Percentiles rank a stretch among this genome's conserved stretches.
Evolutionary conservation across 441 rosid genomes (phyloP).

Genomic region (Isatis lusitanica): DNA sequence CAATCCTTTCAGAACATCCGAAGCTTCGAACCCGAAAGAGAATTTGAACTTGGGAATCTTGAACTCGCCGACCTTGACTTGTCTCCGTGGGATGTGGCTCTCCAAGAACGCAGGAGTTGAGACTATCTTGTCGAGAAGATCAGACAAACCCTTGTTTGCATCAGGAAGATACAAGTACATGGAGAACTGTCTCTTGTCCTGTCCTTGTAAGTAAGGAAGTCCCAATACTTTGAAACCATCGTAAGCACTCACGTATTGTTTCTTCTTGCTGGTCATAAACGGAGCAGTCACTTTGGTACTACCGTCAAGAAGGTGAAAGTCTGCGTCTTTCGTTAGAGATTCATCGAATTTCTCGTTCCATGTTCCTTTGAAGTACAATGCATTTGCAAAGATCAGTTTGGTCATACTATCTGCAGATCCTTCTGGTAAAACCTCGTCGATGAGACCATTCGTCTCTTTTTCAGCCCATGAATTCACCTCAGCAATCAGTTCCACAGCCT

Average conservation of each 20-base stretch:
- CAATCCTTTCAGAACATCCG: slow-evolving; percentile 52
- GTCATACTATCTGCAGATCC: slow-evolving; percentile 58
- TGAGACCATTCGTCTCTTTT: slow-evolving; percentile 66
- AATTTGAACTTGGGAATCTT: slow-evolving; percentile 69
- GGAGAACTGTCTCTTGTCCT: slow-evolving; percentile 60
- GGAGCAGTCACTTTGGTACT: slow-evolving; percentile 48
- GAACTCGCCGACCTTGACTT: slow-evolving; percentile 54
- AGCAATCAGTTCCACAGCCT: slow-evolving; percentile 64
- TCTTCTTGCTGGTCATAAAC: slow-evolving; percentile 76
- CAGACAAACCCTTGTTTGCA: slow-evolving; percentile 58
- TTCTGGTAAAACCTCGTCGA: slow-evolving; percentile 66
- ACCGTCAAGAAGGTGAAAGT: slow-evolving; percentile 67
- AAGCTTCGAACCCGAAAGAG: slow-evolving; percentile 69
- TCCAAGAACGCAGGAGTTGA: slow-evolving; percentile 60
- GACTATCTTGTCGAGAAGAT: slow-evolving; percentile 49
- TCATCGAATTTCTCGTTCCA: slow-evolving; percentile 73
- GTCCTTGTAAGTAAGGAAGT: slow-evolving; percentile 76
- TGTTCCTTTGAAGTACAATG: slow-evolving; percentile 81
- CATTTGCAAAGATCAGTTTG: slow-evolving; percentile 70
- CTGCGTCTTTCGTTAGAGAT: slow-evolving; percentile 52
- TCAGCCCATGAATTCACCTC: slow-evolving; percentile 83
- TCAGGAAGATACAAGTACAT: slow-evolving; percentile 80
- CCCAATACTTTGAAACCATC: slow-evolving; percentile 71
- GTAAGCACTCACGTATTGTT: slow-evolving; percentile 48
- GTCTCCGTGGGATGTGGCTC: slow-evolving; percentile 45